Evolutionary conservation across 2,329 filamentous ascomycete species (phyloP), one percentile per base, ranked within the genome.

Genomic region (Beauveria brongniartii): DNA sequence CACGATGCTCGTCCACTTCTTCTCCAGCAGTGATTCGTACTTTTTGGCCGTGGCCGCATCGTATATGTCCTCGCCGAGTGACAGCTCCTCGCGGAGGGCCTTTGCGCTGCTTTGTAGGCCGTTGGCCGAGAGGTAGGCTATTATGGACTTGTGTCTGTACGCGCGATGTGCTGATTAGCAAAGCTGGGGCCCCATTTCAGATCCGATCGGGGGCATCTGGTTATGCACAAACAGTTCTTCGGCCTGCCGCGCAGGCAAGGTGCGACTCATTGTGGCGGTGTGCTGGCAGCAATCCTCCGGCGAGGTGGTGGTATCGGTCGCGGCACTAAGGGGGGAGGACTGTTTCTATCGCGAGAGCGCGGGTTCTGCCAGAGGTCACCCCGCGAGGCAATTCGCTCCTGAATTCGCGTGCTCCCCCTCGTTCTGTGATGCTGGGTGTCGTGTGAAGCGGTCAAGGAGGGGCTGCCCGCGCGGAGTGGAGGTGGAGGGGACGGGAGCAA

Each of bases 1-100:
- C 69, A 97, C 92, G 30, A 97, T 89, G 69, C 91, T 94, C 22
- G 93, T 97, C 93, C 93, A 97, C 80, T 97, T 97, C 83, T 96
- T 97, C 81, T 97, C 93, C 66, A 97, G 77, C 30, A 97, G 76
- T 1, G 90, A 90, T 75, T 96, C 92, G 77, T 97, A 97, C 77
- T 96, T 96, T 79, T 96, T 96, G 57, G 88, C 83, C 22, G 91
- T 96, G 20, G 84, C 82, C 64, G 89, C 81, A 71, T 96, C 91
- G 69, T 95, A 92, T 53, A 77, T 76, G 60, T 83, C 76, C 65
- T 89, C 84, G 56, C 86, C 82, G 5, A 96, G 82, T 60, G 82
- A 81, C n/a, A 90, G 77, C 74, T 97, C 92, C 69, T 89, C 82
- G 64, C 91, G 85, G 63, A 97, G 78, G 26, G 88, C 84, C 50